Evolutionary conservation across 495 filamentous ascomycete genomes (phyloP), one percentile per base, ranked within the genome.

Genomic region (Immersiella caudata): DNA sequence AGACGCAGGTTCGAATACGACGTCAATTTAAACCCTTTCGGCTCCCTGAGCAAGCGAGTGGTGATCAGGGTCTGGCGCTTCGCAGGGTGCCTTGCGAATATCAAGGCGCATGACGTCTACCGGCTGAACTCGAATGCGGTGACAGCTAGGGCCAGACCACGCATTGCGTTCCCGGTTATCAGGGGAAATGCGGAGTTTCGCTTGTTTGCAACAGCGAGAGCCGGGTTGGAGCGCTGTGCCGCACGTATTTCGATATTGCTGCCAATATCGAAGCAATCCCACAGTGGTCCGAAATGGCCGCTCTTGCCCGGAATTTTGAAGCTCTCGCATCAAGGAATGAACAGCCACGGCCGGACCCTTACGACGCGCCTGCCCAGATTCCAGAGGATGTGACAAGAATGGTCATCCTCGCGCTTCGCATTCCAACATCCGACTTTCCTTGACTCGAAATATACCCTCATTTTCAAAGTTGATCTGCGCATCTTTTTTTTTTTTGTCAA

Each of bases 341-440:
- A 18, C 40, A 5, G 40, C 40, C 5, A 46, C 2, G 40, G 5
- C 40, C 40, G 14, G 40, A 46, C 40, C 40, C 29, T 46, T 4
- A 46, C 40, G 40, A 46, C 40, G 40, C 40, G 14, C 40, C 40
- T 46, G 40, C 40, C 40, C 40, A 14, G 40, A 46, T 46, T 46
- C 40, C 40, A 46, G 16, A 14, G 40, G 16, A 4, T 18, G 40
- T 12, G 40, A 46, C 40, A 46, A 46, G 40, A 46, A 46, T 46
- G 40, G 2, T 12, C 2, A 14, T 18, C 16, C 40, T 18, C 40
- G 40, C 16, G 4, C 40, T 82, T 46, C 40, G 40, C 40, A 46
- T 46, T 46, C 40, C 40, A 46, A 12, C 16, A 3, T 33, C 29
- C 11, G 40, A 2, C 40, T 46, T 12, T 46, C 11, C 5, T 18